Evolutionary conservation across 2,329 filamentous ascomycete genomes (phyloP), one percentile per base, ranked within the genome.

Genomic region (Alternaria sp.): DNA sequence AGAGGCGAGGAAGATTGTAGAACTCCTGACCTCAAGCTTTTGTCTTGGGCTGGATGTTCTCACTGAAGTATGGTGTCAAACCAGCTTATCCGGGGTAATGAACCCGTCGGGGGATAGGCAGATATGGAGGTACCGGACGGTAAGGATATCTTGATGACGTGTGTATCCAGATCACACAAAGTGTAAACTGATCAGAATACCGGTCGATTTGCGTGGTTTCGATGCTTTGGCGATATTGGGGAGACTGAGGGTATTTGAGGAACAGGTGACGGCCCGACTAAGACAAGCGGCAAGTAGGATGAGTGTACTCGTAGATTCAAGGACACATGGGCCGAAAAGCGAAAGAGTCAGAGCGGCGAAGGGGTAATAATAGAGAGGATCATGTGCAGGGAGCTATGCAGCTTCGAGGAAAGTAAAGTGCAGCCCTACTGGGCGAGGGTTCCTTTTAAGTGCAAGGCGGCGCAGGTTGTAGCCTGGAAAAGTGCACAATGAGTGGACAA

Each of bases 401-500:
- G 54, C 44, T 64, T 64, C 50, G 49, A 72, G 57, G 68, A 69
- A 40, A 52, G 59, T 58, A 68, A 67, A 68, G 55, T 54, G 67
- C 62, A 72, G 70, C 68, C 64, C 62, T 73, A 67, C 69, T 66
- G 70, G 73, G 64, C 67, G 58, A 58, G 55, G 65, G 54, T 52
- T 57, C 59, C 62, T 71, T 50, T 76, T 76, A 74, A 72, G 72
- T 71, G 69, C 55, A 64, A 64, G 67, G 65, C 60, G 66, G 70
- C 64, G 65, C 65, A 66, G 70, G 72, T 57, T 74, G 76, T 66
- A 77, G 76, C 75, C 76, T 78, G 74, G 68, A 74, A 68, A 69
- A 67, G 67, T 54, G 66, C 62, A 65, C 70, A 70, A 69, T 57
- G 54, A 70, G 59, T 68, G 67, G 69, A 65, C 68, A 50, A 57